These are phyloP conservation scores for Silene noctiflora DNA, from an alignment of 179 eudicot species.

Conservation along the genomic window DNA sequence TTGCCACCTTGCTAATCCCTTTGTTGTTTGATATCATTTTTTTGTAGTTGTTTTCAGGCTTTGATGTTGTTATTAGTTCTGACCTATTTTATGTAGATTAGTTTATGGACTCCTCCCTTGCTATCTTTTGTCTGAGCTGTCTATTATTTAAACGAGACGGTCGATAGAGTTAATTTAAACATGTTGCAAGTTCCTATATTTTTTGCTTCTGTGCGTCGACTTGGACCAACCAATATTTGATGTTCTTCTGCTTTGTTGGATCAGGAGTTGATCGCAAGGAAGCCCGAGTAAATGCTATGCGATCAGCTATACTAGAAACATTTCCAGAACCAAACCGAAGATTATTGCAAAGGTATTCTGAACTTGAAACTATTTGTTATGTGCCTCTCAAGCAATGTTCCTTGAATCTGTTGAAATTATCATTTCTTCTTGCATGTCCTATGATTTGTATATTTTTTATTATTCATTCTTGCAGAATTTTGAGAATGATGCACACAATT, in stretches of 20 bases:
- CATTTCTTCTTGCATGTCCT: not conserved
- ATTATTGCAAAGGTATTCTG: slow-evolving; percentile 69
- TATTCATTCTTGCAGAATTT: slow-evolving; percentile 47
- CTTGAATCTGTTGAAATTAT: not conserved
- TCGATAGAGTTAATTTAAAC: not conserved
- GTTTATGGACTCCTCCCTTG: too few relatives aligned
- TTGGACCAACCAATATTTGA: slow-evolving; percentile 8
- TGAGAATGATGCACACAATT: slow-evolving; percentile 92
- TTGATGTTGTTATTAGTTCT: not conserved
- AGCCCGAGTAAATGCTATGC: slow-evolving; percentile 73
- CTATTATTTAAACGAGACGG: not conserved
- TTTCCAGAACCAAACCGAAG: slow-evolving; percentile 97
- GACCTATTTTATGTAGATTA: not conserved
- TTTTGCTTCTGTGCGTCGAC: not conserved
- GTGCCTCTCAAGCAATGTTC: not conserved
- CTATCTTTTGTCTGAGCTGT: not conserved
- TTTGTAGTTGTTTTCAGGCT: not conserved
- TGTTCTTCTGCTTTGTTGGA: slow-evolving; percentile 21
- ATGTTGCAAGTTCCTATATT: not conserved
- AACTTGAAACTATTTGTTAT: not conserved
- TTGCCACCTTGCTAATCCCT: not conserved
- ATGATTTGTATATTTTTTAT: not conserved
- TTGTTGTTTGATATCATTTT: not conserved
- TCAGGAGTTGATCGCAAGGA: slow-evolving; percentile 82
- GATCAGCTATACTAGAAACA: slow-evolving; percentile 77